These are phyloP conservation scores for Colletotrichum trifolii DNA, from an alignment of 2,329 filamentous ascomycete genomes.

Conservation along the genomic window DNA sequence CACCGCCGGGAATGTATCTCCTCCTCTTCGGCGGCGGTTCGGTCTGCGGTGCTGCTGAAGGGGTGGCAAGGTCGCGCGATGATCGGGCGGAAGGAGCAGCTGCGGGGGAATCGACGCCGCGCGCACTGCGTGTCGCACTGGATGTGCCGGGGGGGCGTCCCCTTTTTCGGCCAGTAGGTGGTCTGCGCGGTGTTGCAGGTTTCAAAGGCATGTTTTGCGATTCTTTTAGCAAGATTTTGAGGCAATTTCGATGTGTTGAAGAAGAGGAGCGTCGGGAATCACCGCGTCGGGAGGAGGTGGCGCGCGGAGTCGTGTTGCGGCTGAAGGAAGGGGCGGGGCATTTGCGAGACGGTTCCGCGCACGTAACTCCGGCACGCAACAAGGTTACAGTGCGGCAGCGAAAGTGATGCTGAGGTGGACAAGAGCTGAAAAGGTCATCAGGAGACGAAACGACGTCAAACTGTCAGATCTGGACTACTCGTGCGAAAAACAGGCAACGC, in stretches of 20 bases:
- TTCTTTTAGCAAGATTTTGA: slow-evolving; percentile 6
- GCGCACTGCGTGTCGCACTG: slow-evolving; percentile 53
- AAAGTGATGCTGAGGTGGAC: slow-evolving; percentile 32
- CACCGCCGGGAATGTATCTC: slow-evolving; percentile 86
- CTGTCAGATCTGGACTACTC: slow-evolving; percentile 42
- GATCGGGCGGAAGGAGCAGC: slow-evolving; percentile 46
- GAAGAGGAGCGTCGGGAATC: slow-evolving; percentile 33
- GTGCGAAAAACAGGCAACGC: slow-evolving; percentile 55
- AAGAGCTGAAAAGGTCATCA: slow-evolving; percentile 35
- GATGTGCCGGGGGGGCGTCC: slow-evolving; percentile 59
- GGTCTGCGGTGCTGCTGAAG: slow-evolving; percentile 19
- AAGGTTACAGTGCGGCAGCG: slow-evolving; percentile 34
- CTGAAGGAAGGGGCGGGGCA: slow-evolving; percentile 36
- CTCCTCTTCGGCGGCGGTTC: slow-evolving; percentile 77
- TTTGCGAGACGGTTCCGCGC: slow-evolving; percentile 36
- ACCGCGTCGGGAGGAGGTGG: slow-evolving; percentile 40
- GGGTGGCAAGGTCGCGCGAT: slow-evolving; percentile 43
- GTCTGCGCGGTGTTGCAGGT: slow-evolving; percentile 53
- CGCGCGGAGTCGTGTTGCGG: slow-evolving; percentile 38
- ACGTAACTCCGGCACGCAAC: slow-evolving; percentile 37
- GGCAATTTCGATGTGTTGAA: slow-evolving; percentile 32
- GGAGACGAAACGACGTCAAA: slow-evolving; percentile 49
- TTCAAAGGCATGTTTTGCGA: slow-evolving; percentile 44
- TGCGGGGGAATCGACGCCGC: slow-evolving; percentile 47
- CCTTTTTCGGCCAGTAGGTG: slow-evolving; percentile 56